phyloP scores from a whole-genome alignment of 2,329 filamentous ascomycete species.

The Botryosphaeria dothidea region DNA sequence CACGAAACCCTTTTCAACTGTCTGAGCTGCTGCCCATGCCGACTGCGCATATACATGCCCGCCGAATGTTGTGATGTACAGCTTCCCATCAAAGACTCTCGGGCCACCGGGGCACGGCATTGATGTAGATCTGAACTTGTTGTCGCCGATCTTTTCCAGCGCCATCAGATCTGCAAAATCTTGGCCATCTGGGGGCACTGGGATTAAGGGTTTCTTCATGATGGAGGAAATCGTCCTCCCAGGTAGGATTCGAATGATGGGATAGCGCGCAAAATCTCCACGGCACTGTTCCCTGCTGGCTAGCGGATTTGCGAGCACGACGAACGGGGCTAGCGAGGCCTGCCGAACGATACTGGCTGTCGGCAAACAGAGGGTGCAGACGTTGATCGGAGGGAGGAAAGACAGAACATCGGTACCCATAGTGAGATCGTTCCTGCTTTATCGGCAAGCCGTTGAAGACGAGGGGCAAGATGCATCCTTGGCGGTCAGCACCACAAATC shows the following conservation, averaged over 20 bases:
- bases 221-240: neutral
- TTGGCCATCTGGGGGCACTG: neutral
- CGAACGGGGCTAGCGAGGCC: too few relatives aligned
- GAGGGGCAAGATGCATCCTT: neutral
- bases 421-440: too few relatives aligned
- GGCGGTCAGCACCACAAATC: neutral
- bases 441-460: neutral
- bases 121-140: constrained; percentile 37
- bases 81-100: constrained; percentile 30
- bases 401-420: too few relatives aligned
- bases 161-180: constrained; percentile 42
- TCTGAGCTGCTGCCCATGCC: constrained; percentile 57
- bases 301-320: too few relatives aligned
- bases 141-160: constrained; percentile 42
- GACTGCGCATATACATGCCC: constrained; percentile 59
- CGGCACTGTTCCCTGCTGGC: too few relatives aligned
- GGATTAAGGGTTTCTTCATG: neutral
- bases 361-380: too few relatives aligned
- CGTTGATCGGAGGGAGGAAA: too few relatives aligned
- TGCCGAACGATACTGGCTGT: too few relatives aligned
- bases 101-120: neutral
- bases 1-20: constrained; percentile 51
- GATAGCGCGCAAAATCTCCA: too few relatives aligned
- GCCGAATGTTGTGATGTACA: constrained; percentile 51
- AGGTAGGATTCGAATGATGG: too few relatives aligned